Evolutionary conservation across 257 asterid genomes (phyloP).

Genomic region (Anisodus acutangulus): DNA sequence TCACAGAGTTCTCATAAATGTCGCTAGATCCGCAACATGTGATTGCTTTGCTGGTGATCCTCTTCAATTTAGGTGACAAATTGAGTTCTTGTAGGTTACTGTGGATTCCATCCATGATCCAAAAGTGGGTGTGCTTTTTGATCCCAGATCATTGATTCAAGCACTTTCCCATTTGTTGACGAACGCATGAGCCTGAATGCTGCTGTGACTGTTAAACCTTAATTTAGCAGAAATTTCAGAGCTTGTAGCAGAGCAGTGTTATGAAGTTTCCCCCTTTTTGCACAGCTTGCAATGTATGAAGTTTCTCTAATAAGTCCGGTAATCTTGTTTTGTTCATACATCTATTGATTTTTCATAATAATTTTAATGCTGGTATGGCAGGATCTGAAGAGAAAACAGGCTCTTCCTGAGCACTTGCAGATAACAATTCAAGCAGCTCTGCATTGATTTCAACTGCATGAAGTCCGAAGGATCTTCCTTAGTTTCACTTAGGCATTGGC

Average conservation of each 20-base stretch:
- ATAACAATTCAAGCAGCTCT: not conserved
- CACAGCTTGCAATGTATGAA: not conserved
- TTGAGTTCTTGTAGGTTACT: slow-evolving; percentile 59
- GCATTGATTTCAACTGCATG: not conserved
- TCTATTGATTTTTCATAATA: not conserved
- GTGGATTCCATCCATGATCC: slow-evolving; percentile 73
- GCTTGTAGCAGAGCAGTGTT: not conserved
- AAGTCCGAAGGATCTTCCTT: not conserved
- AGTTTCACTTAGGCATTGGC: not conserved
- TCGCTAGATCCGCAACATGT: not conserved
- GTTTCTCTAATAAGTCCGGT: not conserved
- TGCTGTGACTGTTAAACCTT: slow-evolving; percentile 32
- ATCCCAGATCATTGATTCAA: slow-evolving; percentile 72
- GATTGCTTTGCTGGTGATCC: slow-evolving; percentile 23
- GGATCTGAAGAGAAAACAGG: not conserved
- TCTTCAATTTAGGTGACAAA: not conserved
- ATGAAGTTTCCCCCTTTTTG: not conserved
- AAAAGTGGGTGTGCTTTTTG: slow-evolving; percentile 64
- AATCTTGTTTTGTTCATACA: not conserved
- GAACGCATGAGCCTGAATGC: slow-evolving; percentile 35
- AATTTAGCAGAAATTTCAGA: not conserved
- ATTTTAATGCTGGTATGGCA: slow-evolving; percentile 11
- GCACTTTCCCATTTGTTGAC: slow-evolving; percentile 60
- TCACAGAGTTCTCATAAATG: not conserved
- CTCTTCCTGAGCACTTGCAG: not conserved